These are phyloP conservation scores for Rubroboletus pulcherrimus DNA, from an alignment of 768 basidiomycete genomes.

Conservation along the genomic window DNA sequence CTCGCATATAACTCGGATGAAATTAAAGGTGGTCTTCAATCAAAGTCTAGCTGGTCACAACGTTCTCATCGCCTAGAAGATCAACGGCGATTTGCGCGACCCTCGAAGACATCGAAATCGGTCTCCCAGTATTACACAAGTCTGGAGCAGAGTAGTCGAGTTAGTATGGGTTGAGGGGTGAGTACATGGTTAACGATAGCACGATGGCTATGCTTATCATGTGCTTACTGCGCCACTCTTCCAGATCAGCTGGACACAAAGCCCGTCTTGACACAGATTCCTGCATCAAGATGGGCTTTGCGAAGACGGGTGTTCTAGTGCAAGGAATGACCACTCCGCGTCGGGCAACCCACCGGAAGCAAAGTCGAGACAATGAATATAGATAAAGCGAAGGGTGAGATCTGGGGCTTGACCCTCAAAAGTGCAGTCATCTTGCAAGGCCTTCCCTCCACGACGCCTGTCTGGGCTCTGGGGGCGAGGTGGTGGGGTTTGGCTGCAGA, in stretches of 20 bases:
- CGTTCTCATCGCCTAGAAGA: not conserved
- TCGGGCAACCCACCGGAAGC: not conserved
- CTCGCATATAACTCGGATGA: not conserved
- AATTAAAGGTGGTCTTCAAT: not conserved
- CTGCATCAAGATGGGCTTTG: slow-evolving; percentile 22
- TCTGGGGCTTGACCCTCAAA: not conserved
- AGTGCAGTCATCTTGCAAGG: not conserved
- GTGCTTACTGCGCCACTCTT: not conserved
- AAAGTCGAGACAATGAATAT: not conserved
- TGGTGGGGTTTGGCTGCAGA: not conserved
- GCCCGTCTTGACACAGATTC: not conserved
- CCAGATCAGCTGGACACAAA: slow-evolving; percentile 6
- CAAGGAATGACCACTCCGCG: not conserved
- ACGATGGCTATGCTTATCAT: not conserved
- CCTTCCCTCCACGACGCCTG: not conserved
- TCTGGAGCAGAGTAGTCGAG: not conserved
- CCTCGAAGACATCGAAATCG: not conserved
- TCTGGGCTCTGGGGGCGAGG: too few species aligned
- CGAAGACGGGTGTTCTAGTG: not conserved
- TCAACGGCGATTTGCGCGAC: not conserved
- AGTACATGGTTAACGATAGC: not conserved
- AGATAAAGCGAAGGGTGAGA: not conserved
- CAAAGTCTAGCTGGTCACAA: not conserved
- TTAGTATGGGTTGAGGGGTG: not conserved
- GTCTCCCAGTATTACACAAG: not conserved